Conservation (phyloP, 331 rosid genomes). For the Rhamnella rubrinervis region DNA sequence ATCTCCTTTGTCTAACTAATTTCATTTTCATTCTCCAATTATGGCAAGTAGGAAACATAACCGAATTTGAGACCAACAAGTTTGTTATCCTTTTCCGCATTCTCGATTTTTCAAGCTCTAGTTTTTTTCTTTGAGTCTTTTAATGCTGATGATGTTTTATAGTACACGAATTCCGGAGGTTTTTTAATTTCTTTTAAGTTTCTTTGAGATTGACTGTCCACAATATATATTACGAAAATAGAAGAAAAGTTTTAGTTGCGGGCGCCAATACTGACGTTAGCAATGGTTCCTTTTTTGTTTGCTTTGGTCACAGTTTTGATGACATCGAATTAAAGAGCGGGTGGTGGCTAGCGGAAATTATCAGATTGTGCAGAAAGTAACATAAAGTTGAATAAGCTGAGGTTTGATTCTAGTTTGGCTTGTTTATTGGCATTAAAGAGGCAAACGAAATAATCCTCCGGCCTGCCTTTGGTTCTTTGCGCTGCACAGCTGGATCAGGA, state of each 20-base stretch:
- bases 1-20: conserved; percentile 8
- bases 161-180: not conserved
- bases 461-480: too few relatives aligned
- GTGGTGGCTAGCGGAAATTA: conserved; percentile 23
- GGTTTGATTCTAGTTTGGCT: not conserved
- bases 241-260: conserved; percentile 26
- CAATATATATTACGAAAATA: not conserved
- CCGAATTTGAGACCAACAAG: too few relatives aligned
- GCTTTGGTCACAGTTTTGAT: conserved; percentile 36
- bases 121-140: too few relatives aligned
- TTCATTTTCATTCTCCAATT: not conserved
- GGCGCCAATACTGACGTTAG: conserved; percentile 52
- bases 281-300: conserved; percentile 22
- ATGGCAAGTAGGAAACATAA: not conserved
- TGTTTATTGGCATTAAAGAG: too few relatives aligned
- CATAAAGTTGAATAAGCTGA: conserved; percentile 30
- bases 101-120: too few relatives aligned
- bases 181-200: not conserved
- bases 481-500: not conserved
- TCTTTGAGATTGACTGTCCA: not conserved
- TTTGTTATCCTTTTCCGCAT: too few relatives aligned
- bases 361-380: conserved; percentile 27
- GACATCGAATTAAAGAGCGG: conserved; percentile 34
- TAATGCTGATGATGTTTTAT: too few relatives aligned
- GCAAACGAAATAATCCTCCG: too few relatives aligned